A percentile compares a stretch with the other conserved stretches of the same genome.
Evolutionary conservation across 345 rosid species (phyloP).

Genomic region (Brassica incana): DNA sequence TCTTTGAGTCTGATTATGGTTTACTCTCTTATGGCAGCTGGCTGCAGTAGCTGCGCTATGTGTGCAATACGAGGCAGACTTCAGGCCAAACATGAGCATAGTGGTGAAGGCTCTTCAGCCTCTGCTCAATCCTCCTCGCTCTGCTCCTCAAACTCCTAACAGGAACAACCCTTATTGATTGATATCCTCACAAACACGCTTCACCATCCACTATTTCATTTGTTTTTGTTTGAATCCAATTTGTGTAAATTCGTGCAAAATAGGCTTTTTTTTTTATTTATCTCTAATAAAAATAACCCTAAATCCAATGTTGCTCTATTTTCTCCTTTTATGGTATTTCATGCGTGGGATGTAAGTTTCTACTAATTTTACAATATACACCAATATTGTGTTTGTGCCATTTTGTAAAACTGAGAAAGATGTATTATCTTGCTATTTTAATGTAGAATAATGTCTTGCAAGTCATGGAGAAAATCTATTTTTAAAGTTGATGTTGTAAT

Average conservation of each 20-base stretch:
- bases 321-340: background rate
- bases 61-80: constrained; percentile 79
- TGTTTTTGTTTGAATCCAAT: constrained; percentile 36
- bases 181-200: background rate
- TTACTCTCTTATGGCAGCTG: constrained; percentile 44
- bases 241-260: constrained; percentile 36
- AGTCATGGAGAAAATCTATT: background rate
- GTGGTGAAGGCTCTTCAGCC: constrained; percentile 82
- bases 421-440: background rate
- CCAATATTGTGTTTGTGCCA: constrained; percentile 3
- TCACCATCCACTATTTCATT: constrained; percentile 33
- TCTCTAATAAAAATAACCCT: background rate
- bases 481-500: background rate
- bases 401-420: background rate
- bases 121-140: constrained; percentile 61
- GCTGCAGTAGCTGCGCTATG: constrained; percentile 82
- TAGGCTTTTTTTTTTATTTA: constrained; percentile 14
- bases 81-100: constrained; percentile 83
- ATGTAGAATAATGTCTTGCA: background rate
- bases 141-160: constrained; percentile 40
- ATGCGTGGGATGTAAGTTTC: constrained; percentile 21
- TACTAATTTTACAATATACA: constrained; percentile 6
- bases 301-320: background rate
- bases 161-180: constrained; percentile 36
- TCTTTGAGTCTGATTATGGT: constrained; percentile 10